Conservation (phyloP, 1,139 yeast genomes). For the Geotrichum fermentans region DNA sequence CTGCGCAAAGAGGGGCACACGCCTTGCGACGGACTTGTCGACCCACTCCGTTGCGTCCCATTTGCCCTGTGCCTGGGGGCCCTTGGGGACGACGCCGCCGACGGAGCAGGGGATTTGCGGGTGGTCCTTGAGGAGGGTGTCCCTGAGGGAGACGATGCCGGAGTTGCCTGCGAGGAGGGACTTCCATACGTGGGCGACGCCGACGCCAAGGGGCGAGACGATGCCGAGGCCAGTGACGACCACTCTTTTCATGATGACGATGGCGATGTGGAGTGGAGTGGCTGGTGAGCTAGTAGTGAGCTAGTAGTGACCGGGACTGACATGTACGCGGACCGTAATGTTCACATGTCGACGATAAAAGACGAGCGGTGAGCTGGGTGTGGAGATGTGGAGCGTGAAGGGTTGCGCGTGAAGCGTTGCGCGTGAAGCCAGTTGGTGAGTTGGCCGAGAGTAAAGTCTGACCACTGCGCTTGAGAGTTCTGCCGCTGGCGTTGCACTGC, state of each 20-base stretch:
- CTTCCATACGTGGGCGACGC: constrained; percentile 42
- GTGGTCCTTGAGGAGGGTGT: constrained; percentile 43
- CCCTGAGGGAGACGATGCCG: constrained; percentile 43
- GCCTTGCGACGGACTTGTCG: constrained; percentile 40
- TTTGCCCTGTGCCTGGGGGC: constrained; percentile 46
- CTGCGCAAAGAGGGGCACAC: constrained; percentile 70
- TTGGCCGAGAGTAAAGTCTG: too few species aligned
- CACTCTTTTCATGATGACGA: constrained; percentile 46
- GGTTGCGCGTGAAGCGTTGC: too few species aligned
- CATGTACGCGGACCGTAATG: too few species aligned
- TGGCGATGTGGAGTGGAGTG: not conserved
- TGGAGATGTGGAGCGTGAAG: too few species aligned
- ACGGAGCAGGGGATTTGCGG: constrained; percentile 65
- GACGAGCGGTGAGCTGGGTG: too few species aligned
- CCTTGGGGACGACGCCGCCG: constrained; percentile 66
- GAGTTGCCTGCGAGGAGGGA: constrained; percentile 35
- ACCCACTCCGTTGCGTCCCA: constrained; percentile 45
- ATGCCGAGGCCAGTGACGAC: constrained; percentile 90
- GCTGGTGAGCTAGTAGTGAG: too few species aligned
- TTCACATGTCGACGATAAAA: too few species aligned
- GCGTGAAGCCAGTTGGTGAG: too few species aligned
- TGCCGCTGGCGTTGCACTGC: too few species aligned
- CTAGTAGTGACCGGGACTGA: too few species aligned
- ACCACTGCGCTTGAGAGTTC: too few species aligned
- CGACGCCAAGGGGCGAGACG: constrained; percentile 81